Evolutionary conservation across 2,329 filamentous ascomycete genomes (phyloP), one percentile per base, ranked within the genome.

Genomic region (Teratosphaeria zuluensis): DNA sequence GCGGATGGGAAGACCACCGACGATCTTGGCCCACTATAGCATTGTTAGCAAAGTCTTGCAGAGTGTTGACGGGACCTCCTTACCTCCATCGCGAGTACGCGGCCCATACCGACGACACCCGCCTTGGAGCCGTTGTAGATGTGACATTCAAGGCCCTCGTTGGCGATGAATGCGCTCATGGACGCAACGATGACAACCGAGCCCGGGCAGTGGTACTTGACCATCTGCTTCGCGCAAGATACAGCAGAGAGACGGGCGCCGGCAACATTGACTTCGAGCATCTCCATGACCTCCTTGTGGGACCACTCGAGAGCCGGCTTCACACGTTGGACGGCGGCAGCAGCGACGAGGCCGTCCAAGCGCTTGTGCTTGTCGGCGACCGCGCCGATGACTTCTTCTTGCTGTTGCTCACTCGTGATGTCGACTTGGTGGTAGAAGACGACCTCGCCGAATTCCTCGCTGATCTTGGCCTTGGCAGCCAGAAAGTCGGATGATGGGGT

Each of bases 91-190:
- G 81, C 78, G 28, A 83, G 69, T 8, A 74, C 79, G 30, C 79
- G 75, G 1, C 73, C 72, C 1, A 83, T 72, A 64, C 82, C 79
- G 48, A 80, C 76, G 3, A 83, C 76, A 0, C 77, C 81, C 0
- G 80, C 76, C 69, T 83, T 83, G 59, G 78, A 81, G 0, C 78
- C 74, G 65, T 82, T 82, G 70, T 83, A 83, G 0, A 66, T 64
- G 38, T 57, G 59, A 5, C 58, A 57, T 16, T 60, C 53, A n/a
- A 68, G 58, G n/a, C 66, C 78, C 66, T 77, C 78, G 67, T 80
- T 80, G 9, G 77, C 77, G 53, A 78, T 74, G 7, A 76, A 65
- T 0, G 77, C 79, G 59, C 76, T 78, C 77, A 81, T 81, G 60
- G 76, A 78, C 0, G 78, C 79, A 1, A 81, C 69, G 12, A 81